A percentile compares a stretch with the other conserved stretches of the same genome.
Evolutionary conservation across 345 rosid species (phyloP).

Genomic region (Zanthoxylum bungeanum): DNA sequence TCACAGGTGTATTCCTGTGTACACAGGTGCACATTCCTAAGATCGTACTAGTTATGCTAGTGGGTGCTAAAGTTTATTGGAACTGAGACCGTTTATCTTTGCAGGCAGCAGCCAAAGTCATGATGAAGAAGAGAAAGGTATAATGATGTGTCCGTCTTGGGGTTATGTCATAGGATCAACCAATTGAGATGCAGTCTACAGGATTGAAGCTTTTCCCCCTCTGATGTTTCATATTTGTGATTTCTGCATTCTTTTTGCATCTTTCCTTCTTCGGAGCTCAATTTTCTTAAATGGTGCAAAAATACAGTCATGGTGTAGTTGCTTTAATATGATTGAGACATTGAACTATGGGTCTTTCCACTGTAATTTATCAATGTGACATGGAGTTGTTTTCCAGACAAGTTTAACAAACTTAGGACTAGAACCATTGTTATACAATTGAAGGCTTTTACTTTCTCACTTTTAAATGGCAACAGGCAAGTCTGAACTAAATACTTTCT

Average conservation of each 20-base stretch:
- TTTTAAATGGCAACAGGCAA: not conserved
- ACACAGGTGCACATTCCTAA: slow-evolving; percentile 61
- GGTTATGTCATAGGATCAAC: not conserved
- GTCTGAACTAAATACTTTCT: not conserved
- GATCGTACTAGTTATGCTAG: slow-evolving; percentile 9
- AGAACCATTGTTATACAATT: not conserved
- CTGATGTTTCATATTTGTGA: not conserved
- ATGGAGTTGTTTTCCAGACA: not conserved
- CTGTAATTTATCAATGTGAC: not conserved
- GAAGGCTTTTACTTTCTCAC: not conserved
- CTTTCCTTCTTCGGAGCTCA: not conserved
- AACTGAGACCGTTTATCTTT: slow-evolving; percentile 32
- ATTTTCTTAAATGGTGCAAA: not conserved
- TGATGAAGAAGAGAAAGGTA: slow-evolving; percentile 94
- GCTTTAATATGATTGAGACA: not conserved
- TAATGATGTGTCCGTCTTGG: not conserved
- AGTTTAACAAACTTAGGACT: slow-evolving; percentile 1
- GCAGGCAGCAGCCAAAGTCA: slow-evolving; percentile 94
- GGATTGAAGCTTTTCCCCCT: not conserved
- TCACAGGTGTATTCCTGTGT: slow-evolving; percentile 92
- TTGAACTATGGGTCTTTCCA: not conserved
- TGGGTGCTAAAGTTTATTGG: slow-evolving; percentile 16
- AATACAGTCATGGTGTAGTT: not conserved
- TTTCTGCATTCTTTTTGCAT: not conserved
- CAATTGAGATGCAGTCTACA: not conserved